Conservation (phyloP, 1,284 basidiomycete genomes). For the Gymnopus androsaceus region DNA sequence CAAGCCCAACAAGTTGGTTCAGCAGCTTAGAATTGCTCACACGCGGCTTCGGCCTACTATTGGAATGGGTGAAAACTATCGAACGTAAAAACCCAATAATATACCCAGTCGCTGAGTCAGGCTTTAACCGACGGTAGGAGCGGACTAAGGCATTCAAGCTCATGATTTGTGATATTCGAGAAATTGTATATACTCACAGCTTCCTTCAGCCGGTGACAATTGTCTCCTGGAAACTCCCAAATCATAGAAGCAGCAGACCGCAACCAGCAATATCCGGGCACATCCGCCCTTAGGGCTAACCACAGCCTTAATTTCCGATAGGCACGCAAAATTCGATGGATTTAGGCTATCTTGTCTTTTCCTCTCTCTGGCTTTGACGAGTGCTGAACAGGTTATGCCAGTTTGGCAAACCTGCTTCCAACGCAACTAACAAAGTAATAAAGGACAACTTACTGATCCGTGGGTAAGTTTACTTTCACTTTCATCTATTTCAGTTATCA, state of each 20-base stretch:
- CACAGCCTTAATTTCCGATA: conserved; percentile 10
- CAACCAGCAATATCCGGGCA: too few species aligned
- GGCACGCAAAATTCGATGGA: conserved; percentile 7
- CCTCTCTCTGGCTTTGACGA: too few species aligned
- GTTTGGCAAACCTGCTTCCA: too few species aligned
- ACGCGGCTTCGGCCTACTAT: too few species aligned
- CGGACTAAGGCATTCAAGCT: conserved; percentile 7
- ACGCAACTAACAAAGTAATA: too few species aligned
- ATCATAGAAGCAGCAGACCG: conserved; percentile 1
- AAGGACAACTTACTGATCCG: too few species aligned
- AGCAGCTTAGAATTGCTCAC: too few species aligned
- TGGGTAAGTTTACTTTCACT: too few species aligned
- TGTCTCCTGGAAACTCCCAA: neutral
- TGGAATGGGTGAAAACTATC: neutral
- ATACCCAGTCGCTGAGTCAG: conserved; percentile 5
- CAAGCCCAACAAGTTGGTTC: too few species aligned
- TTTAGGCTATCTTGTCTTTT: too few species aligned
- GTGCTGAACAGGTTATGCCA: too few species aligned
- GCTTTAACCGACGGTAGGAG: neutral
- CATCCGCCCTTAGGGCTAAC: neutral
- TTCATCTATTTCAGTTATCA: too few species aligned
- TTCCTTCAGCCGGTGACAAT: neutral
- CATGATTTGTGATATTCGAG: conserved; percentile 7
- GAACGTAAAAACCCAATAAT: neutral
- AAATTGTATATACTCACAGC: neutral